Percentiles rank a stretch among this genome's conserved stretches.
These are phyloP conservation scores for Spongiforma sp. DNA, from an alignment of 1,284 basidiomycete species.

Conservation along the genomic window DNA sequence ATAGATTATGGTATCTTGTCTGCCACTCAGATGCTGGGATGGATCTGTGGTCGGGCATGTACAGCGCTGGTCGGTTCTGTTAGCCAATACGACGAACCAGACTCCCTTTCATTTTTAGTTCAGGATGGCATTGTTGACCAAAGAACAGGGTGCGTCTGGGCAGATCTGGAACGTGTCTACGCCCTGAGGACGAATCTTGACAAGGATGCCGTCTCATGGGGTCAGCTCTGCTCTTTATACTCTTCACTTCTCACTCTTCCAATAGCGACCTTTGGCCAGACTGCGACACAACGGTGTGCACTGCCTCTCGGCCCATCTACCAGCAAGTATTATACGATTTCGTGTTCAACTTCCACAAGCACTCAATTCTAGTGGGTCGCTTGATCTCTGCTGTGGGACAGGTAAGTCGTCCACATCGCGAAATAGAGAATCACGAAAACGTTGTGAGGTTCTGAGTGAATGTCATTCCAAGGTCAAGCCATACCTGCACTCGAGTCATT, in stretches of 20 bases:
- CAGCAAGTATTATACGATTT: slow-evolving; percentile 66
- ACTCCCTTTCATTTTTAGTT: too few relatives aligned
- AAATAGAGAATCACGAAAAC: not conserved
- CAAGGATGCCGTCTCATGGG: not conserved
- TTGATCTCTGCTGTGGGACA: slow-evolving; percentile 85
- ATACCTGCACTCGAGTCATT: slow-evolving; percentile 68
- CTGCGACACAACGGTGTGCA: slow-evolving; percentile 61
- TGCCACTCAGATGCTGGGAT: too few relatives aligned
- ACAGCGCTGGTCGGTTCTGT: too few relatives aligned
- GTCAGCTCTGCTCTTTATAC: too few relatives aligned
- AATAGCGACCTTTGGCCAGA: slow-evolving; percentile 18
- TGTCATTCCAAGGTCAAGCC: slow-evolving; percentile 79
- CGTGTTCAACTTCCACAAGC: slow-evolving; percentile 60
- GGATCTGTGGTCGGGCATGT: too few relatives aligned
- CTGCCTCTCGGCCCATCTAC: slow-evolving; percentile 68
- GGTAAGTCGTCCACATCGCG: slow-evolving; percentile 29
- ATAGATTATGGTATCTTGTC: too few relatives aligned
- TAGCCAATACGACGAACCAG: too few relatives aligned
- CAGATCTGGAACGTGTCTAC: too few relatives aligned
- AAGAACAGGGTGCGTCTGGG: too few relatives aligned
- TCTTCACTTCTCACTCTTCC: not conserved
- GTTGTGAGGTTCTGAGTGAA: slow-evolving; percentile 36
- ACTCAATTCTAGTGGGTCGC: slow-evolving; percentile 56
- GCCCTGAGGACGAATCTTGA: too few relatives aligned
- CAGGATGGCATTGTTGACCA: too few relatives aligned